Percentiles rank a stretch among this genome's conserved stretches.
These are phyloP conservation scores for Wallemia ichthyophaga DNA, from an alignment of 1,284 basidiomycete species.

Conservation along the genomic window DNA sequence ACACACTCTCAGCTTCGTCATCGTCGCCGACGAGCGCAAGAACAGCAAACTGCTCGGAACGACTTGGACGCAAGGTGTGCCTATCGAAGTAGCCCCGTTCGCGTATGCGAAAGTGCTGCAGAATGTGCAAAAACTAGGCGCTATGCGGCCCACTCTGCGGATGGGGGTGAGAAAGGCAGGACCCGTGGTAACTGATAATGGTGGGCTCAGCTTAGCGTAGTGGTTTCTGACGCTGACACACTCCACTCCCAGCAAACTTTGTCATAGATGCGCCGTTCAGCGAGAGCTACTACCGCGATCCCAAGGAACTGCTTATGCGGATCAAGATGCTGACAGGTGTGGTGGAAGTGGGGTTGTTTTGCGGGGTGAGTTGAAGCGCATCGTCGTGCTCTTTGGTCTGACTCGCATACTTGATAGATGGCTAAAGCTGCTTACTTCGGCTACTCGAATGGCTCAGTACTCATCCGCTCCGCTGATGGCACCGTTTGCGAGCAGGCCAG, in stretches of 20 bases:
- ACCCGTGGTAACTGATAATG: constrained; percentile 85
- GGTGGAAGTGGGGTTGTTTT: constrained; percentile 88
- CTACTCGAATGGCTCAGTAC: not conserved
- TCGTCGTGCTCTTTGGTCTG: constrained; percentile 33
- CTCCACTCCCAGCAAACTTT: constrained; percentile 32
- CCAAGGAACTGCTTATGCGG: constrained; percentile 7
- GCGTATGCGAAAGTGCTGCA: constrained; percentile 64
- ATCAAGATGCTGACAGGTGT: constrained; percentile 59
- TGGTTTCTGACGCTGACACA: not conserved
- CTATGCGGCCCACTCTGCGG: constrained; percentile 32
- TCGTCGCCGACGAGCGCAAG: constrained; percentile 89
- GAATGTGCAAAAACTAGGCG: constrained; percentile 27
- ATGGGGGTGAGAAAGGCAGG: constrained; percentile 37
- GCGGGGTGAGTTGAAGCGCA: constrained; percentile 68
- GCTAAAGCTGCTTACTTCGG: constrained; percentile 80
- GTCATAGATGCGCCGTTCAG: constrained; percentile 74
- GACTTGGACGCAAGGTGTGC: constrained; percentile 59
- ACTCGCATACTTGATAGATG: constrained; percentile 31
- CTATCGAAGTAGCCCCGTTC: constrained; percentile 86
- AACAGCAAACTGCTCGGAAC: constrained; percentile 59
- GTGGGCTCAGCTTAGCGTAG: constrained; percentile 52
- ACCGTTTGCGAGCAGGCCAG: not conserved
- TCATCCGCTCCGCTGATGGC: not conserved
- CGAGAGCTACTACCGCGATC: constrained; percentile 9
- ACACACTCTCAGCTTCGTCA: constrained; percentile 32